These are phyloP conservation scores for Artomyces pyxidatus DNA, from an alignment of 768 basidiomycete species.

Conservation along the genomic window DNA sequence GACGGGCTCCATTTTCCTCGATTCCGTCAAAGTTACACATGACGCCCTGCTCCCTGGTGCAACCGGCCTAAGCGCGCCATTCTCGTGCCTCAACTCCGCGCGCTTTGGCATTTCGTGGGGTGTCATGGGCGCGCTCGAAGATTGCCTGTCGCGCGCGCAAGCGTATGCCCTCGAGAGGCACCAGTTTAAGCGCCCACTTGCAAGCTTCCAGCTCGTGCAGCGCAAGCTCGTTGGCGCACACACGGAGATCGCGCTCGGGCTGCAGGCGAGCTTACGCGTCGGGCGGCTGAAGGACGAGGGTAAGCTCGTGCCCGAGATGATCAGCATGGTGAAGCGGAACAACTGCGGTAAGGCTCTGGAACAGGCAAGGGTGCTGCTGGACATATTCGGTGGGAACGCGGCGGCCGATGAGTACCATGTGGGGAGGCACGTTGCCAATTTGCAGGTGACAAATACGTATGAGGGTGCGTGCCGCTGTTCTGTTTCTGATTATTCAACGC, in stretches of 20 bases:
- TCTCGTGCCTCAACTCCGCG: constrained; percentile 89
- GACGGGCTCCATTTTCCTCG: constrained; percentile 89
- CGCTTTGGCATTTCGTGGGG: constrained; percentile 92
- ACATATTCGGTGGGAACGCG: constrained; percentile 93
- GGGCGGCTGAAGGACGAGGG: constrained; percentile 83
- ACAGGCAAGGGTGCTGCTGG: constrained; percentile 73
- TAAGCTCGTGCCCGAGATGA: constrained; percentile 78
- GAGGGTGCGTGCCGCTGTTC: constrained; percentile 48
- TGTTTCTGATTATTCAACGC: neutral
- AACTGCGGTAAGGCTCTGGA: constrained; percentile 91
- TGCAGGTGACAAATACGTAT: constrained; percentile 95
- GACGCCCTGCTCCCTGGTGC: constrained; percentile 73
- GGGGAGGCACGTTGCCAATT: constrained; percentile 88
- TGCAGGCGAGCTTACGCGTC: constrained; percentile 62
- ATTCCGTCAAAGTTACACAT: constrained; percentile 70
- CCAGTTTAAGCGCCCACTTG: constrained; percentile 85
- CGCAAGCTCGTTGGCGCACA: constrained; percentile 96
- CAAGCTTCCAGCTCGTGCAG: constrained; percentile 95
- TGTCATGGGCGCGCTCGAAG: constrained; percentile 91
- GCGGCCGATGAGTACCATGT: constrained; percentile 94
- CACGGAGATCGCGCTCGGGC: constrained; percentile 73
- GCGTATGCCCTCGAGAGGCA: constrained; percentile 83
- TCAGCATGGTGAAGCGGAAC: constrained; percentile 91
- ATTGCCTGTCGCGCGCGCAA: constrained; percentile 72
- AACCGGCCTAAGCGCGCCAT: constrained; percentile 74